Evolutionary conservation across 2,329 filamentous ascomycete species (phyloP), one percentile per base, ranked within the genome.

Genomic region (Apiospora marii): DNA sequence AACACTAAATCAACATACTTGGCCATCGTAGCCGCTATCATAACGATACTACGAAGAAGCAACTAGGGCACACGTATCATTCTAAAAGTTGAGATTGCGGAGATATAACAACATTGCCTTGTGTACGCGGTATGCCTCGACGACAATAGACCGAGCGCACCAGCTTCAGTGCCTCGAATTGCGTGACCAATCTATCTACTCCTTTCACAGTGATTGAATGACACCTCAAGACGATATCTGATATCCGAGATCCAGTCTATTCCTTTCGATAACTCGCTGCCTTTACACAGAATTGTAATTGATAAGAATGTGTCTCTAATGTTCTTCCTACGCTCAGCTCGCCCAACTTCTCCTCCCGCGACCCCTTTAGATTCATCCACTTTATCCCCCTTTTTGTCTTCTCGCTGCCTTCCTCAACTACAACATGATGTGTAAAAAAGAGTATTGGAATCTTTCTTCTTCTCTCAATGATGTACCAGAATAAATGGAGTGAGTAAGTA

Each of bases 381-480:
- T n/a, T 61, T 2, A 4, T 30, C 53, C 53, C 51, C 51, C 16
- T 37, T 37, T 13, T 22, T 12, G 13, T 51, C n/a, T 7, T 12
- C 6, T 27, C n/a, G 53, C 53, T 41, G 37, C 30, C 22, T 12
- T 12, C n/a, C 22, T 24, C 58, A 64, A 64, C 37, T 61, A 41
- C 34, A 41, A 41, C 58, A 37, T 64, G 58, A 64, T 41, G 41
- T 30, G 14, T 10, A 41, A 64, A 64, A 13, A 64, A 41, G 41
- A 64, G 27, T 5, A 4, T 41, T 13, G 58, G 34, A 1, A 13
- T n/a, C n/a, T 37, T 37, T 41, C 41, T 64, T 34, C 41, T 19
- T 41, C 58, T 41, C 37, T 41, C 37, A 41, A 41, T 41, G n/a
- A 64, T 64, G 58, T 22, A 64, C 34, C 58, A 64, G 58, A 64